phyloP scores from a whole-genome alignment of 805 yeast genomes.

The Pichia gijzeniarum region DNA sequence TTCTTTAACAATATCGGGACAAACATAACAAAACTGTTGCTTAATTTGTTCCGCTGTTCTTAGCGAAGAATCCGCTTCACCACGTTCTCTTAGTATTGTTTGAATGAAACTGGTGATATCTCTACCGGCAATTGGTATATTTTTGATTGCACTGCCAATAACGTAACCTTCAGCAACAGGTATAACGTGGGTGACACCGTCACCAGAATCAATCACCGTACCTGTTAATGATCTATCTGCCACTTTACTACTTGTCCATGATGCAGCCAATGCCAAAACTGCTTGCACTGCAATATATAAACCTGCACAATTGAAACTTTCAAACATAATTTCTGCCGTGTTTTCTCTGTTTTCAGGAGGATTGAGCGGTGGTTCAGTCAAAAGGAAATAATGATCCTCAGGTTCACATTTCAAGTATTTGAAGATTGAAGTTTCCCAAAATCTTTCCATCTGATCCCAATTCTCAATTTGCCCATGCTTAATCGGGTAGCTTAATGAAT shows the following conservation, averaged over 20 bases:
- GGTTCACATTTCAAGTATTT: conserved; percentile 97
- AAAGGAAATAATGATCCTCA: conserved; percentile 91
- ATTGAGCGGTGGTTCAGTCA: conserved; percentile 97
- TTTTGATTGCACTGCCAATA: conserved; percentile 94
- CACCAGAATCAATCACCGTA: conserved; percentile 97
- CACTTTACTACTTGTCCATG: conserved; percentile 97
- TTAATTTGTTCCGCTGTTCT: conserved; percentile 96
- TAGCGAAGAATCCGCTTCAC: conserved; percentile 88
- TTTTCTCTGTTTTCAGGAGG: conserved; percentile 99
- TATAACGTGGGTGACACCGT: conserved; percentile 98
- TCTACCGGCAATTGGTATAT: conserved; percentile 97
- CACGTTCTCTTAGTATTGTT: conserved; percentile 89
- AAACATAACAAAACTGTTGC: conserved; percentile 94
- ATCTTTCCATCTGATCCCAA: conserved; percentile 99
- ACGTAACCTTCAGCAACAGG: conserved; percentile 99
- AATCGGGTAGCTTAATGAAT: conserved; percentile 85
- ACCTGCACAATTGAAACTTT: conserved; percentile 97
- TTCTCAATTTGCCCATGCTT: conserved; percentile 97
- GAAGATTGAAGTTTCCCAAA: conserved; percentile 96
- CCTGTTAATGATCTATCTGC: conserved; percentile 95
- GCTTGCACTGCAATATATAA: conserved; percentile 98
- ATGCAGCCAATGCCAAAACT: conserved; percentile 95
- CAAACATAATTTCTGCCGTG: conserved; percentile 98
- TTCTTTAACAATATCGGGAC: conserved; percentile 96
- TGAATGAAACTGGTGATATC: conserved; percentile 94